Evolutionary conservation across 1,284 basidiomycete species (phyloP).

Genomic region (Gomphus sp.): DNA sequence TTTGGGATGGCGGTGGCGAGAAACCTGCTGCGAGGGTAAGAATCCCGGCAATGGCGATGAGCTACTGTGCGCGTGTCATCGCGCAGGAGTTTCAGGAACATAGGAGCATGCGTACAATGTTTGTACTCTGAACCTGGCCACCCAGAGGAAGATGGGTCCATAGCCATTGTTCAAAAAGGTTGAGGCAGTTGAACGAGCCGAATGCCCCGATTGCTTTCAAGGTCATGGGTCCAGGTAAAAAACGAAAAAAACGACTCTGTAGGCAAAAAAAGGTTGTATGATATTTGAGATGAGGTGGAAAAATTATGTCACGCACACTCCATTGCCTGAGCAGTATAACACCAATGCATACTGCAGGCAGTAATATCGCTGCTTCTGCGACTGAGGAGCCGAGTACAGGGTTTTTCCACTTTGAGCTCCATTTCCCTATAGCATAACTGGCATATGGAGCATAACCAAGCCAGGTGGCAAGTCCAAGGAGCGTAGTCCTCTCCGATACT

Average conservation of each 20-base stretch:
- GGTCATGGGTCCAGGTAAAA: conserved; percentile 9
- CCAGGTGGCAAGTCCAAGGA: conserved; percentile 33
- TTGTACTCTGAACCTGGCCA: conserved; percentile 7
- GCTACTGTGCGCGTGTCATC: background rate
- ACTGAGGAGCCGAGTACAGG: conserved; percentile 48
- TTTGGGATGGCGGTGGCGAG: background rate
- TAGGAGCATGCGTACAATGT: conserved; percentile 3
- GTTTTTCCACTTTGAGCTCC: conserved; percentile 41
- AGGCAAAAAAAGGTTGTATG: background rate
- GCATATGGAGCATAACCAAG: conserved; percentile 49
- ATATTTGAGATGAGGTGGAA: background rate
- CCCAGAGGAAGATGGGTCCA: conserved; percentile 7
- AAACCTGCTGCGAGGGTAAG: background rate
- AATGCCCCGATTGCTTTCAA: conserved; percentile 7
- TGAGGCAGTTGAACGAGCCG: conserved; percentile 1
- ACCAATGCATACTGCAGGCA: conserved; percentile 43
- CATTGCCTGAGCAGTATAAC: conserved; percentile 33
- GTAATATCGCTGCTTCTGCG: conserved; percentile 46
- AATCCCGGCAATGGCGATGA: background rate
- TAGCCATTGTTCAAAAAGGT: background rate
- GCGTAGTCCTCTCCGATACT: conserved; percentile 15
- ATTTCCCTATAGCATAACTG: conserved; percentile 52
- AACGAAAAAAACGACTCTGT: background rate
- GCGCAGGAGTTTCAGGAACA: background rate
- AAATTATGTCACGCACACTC: conserved; percentile 27